These are phyloP conservation scores for Spizellomyces sp. DNA, from an alignment of 192 early-diverging fungal genomes.

Conservation along the genomic window DNA sequence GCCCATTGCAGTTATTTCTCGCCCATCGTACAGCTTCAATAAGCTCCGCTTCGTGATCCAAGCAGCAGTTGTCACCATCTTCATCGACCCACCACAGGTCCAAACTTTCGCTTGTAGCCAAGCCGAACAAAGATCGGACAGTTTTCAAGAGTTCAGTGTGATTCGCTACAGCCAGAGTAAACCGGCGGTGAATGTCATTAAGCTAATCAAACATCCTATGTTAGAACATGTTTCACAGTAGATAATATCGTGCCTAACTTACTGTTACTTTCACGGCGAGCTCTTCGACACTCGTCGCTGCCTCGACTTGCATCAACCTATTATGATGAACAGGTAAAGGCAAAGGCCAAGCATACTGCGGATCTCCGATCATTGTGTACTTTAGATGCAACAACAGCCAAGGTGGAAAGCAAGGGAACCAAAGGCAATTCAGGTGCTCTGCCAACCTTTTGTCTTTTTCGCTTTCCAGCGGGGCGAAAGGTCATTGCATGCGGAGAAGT, in stretches of 20 bases:
- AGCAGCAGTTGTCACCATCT: slow-evolving; percentile 21
- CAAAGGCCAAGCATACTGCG: neutral
- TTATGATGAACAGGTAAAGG: neutral
- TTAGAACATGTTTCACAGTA: too few relatives aligned
- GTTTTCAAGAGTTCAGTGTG: slow-evolving; percentile 17
- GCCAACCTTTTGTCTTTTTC: neutral
- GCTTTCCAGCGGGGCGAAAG: neutral
- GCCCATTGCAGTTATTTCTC: neutral
- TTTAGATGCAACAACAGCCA: neutral
- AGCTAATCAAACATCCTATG: too few relatives aligned
- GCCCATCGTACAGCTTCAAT: slow-evolving; percentile 12
- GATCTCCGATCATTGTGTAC: too few relatives aligned
- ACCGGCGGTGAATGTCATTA: too few relatives aligned
- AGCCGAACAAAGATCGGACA: slow-evolving; percentile 16
- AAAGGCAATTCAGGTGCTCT: neutral
- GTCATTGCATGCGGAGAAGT: neutral
- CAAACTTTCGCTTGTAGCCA: neutral
- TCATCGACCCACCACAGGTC: slow-evolving; percentile 28
- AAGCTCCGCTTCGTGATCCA: slow-evolving; percentile 19
- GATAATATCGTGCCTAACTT: too few relatives aligned
- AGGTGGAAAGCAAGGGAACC: neutral
- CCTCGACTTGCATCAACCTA: neutral
- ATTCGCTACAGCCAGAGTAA: too few relatives aligned
- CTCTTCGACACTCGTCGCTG: too few relatives aligned
- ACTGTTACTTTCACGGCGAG: too few relatives aligned